Evolutionary conservation across 2,329 filamentous ascomycete species (phyloP).

Genomic region (Paecilomyces formosus): DNA sequence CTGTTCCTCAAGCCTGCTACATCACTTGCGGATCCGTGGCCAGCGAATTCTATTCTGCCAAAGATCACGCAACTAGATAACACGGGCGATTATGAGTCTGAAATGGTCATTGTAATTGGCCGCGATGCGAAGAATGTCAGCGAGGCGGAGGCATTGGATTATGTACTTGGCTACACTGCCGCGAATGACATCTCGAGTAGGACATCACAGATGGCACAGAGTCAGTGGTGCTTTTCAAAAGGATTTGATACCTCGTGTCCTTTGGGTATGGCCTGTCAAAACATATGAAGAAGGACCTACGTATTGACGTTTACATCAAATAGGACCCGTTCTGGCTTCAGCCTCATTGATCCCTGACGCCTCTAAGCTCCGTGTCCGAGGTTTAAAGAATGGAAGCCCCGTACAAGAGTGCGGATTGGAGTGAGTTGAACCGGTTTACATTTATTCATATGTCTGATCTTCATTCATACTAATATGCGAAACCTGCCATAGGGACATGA

Average conservation of each 20-base stretch:
- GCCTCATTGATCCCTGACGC: slow-evolving; percentile 23
- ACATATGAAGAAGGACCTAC: slow-evolving; percentile 3
- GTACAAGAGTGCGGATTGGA: slow-evolving; percentile 43
- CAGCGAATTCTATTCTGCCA: slow-evolving; percentile 45
- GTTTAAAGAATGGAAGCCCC: slow-evolving; percentile 43
- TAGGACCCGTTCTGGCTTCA: slow-evolving; percentile 45
- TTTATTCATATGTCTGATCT: neutral
- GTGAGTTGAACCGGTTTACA: slow-evolving; percentile 18
- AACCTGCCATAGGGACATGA: slow-evolving; percentile 40
- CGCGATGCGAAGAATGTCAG: slow-evolving; percentile 47
- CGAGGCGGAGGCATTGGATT: slow-evolving; percentile 50
- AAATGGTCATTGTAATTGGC: slow-evolving; percentile 52
- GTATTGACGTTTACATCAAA: neutral
- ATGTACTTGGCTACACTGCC: slow-evolving; percentile 57
- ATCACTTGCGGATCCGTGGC: slow-evolving; percentile 48
- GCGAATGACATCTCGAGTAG: slow-evolving; percentile 58
- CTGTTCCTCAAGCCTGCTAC: slow-evolving; percentile 54
- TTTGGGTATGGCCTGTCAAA: slow-evolving; percentile 26
- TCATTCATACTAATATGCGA: slow-evolving; percentile 4
- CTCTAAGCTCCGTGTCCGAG: slow-evolving; percentile 25
- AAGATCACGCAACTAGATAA: slow-evolving; percentile 47
- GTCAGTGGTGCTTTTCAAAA: slow-evolving; percentile 54
- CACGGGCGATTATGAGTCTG: slow-evolving; percentile 53
- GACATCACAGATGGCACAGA: slow-evolving; percentile 47
- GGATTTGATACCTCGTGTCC: slow-evolving; percentile 53